phyloP scores from a whole-genome alignment of 805 yeast species.

The Candida stauntonica region DNA sequence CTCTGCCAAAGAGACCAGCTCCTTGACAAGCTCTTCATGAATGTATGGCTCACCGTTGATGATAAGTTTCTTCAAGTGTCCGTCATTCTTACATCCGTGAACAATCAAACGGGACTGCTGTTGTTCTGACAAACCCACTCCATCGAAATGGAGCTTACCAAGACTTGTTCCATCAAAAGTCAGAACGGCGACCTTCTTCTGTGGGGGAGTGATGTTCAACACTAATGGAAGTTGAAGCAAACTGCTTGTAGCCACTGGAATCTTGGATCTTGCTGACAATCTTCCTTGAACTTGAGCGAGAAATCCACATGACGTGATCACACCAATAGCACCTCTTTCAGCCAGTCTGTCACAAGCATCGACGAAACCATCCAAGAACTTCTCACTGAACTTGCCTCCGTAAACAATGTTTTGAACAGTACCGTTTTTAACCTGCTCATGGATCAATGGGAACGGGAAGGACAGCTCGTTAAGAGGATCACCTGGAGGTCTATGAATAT shows the following conservation, averaged over 20 bases:
- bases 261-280: conserved; percentile 20
- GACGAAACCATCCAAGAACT: conserved; percentile 26
- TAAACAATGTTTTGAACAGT: conserved; percentile 28
- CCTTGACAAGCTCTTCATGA: conserved; percentile 25
- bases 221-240: conserved; percentile 30
- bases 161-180: conserved; percentile 29
- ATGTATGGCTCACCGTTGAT: conserved; percentile 25
- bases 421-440: conserved; percentile 24
- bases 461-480: conserved; percentile 27
- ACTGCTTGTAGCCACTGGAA: conserved; percentile 33
- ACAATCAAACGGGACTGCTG: conserved; percentile 21
- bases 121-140: conserved; percentile 27
- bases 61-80: conserved; percentile 26
- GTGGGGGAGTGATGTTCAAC: conserved; percentile 18
- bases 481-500: conserved; percentile 32
- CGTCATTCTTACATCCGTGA: conserved; percentile 22
- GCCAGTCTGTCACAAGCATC: conserved; percentile 27
- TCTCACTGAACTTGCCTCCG: conserved; percentile 22
- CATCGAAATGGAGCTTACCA: conserved; percentile 28
- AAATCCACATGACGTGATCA: conserved; percentile 34
- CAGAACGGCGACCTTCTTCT: conserved; percentile 27
- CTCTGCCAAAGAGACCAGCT: conserved; percentile 25
- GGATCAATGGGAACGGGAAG: conserved; percentile 26
- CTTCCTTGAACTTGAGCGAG: conserved; percentile 30
- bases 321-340: conserved; percentile 31